Base-by-base conservation (phyloP, 371 early-diverging fungal species). In the Mucor racemosus region DNA sequence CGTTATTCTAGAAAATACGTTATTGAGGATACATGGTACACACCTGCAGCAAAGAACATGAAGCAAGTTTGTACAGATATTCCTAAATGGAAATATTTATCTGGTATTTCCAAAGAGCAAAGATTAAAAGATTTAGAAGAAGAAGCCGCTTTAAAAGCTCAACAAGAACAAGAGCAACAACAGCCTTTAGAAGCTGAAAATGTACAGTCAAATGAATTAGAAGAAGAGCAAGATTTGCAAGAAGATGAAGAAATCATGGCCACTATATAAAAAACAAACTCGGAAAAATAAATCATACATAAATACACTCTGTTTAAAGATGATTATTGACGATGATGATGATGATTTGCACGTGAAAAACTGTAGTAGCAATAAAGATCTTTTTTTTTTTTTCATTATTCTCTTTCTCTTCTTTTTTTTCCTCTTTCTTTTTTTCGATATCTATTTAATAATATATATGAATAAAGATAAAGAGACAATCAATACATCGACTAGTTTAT, bases 1-100 rank as follows among this genome's bases (percentile, higher is more conserved):
- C 81, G 90, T 38, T 90, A 90, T 65, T 81, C 87, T 8, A 77
- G 84, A 40, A 79, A 81, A 69, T 87, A 86, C 72, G 79, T 84
- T 33, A 76, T 76, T 57, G 74, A 80, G 38, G 83, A 81, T 34
- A 83, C 77, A 58, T 84, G 87, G 76, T 72, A 81, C 4, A 72
- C 85, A 6, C 58, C 77, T 41, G 72, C 72, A 58, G 81, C 89
- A 4, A 73, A 68, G 33, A 88, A 88, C 65, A 75, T 88, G 65
- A 77, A 71, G 55, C 62, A 62, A 19, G 84, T 86, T 50, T 88
- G 89, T 67, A 70, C 66, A 33, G 58, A 70, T 62, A 67, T 71
- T 35, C 71, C 71, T n/a, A 71, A 71, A 64, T 71, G 71, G 71
- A 71, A 71, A 26, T 71, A 71, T n/a, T 53, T 71, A 21, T 71